Base-by-base conservation (phyloP, 208 protist species). In the Acanthamoeba sp. region DNA sequence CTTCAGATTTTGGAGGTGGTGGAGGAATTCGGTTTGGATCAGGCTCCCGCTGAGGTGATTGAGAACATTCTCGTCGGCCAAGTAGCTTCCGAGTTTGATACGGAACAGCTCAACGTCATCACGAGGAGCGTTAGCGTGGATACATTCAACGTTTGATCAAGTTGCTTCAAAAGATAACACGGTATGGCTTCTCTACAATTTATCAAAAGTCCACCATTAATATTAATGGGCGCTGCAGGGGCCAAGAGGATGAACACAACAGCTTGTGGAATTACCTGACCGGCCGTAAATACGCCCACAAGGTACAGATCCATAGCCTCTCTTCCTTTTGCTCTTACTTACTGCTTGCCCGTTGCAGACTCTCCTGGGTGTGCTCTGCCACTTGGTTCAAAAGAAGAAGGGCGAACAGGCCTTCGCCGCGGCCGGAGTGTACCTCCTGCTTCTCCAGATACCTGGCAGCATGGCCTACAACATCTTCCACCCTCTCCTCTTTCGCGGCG, bases 381-480 rank as follows among this genome's bases (percentile, higher is more conserved):
- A 90, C 38, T 69, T 90, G 84, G 69, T 90, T 10, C 84, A 90
- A 52, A 59, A 40, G 84, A 62, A 69, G 84, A 59, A 42, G 36
- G 59, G 84, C 2, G 84, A 90, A 32, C 29, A 32, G 48, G 84
- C 84, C 32, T 90, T 38, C 38, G 88, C 50, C 9, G 59, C 88
- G 5, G 55, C 88, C 29, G 66, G 45, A 18, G 88, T 78, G 27
- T 93, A 93, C 40, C 64, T 93, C 48, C 64, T 93, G 27, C 50
- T 93, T 6, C 64, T 93, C 2, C 88, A 80, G 29, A 80, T 93
- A 52, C 88, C 88, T 2, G 88, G 88, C 14, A 78, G 88, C 62
- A 93, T 78, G 55, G 88, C 88, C 55, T 93, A 93, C 50, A 48
- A 78, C 34, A 59, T 93, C 62, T 93, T 93, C 40, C 88, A 93